phyloP scores from a whole-genome alignment of 208 protist species.

The Leishmania arabica region DNA sequence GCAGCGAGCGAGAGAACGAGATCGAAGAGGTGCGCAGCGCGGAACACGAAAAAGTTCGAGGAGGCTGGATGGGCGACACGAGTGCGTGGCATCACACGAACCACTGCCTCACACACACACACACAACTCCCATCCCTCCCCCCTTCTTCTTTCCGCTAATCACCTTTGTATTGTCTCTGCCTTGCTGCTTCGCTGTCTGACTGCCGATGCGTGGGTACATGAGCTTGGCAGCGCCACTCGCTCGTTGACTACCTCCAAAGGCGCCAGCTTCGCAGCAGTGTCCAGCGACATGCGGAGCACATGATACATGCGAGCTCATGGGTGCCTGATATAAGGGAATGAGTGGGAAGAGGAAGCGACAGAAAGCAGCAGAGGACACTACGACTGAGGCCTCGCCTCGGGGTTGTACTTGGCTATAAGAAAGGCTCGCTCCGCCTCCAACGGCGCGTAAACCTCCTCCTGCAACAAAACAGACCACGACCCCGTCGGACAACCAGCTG shows the following conservation, averaged over 20 bases:
- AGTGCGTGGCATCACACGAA: no score
- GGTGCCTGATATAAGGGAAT: not conserved
- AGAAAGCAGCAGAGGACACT: not conserved
- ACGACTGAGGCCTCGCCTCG: not conserved
- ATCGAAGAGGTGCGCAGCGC: not conserved
- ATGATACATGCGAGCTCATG: not conserved
- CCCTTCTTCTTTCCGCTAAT: not conserved
- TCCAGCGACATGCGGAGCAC: not conserved
- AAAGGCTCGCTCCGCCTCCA: conserved; percentile 50
- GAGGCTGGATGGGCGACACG: not conserved
- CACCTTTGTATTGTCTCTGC: not conserved
- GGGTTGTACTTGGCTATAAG: conserved; percentile 57
- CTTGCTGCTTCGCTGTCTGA: not conserved
- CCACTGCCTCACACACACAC: not conserved
- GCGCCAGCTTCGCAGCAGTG: not conserved
- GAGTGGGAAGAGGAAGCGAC: not conserved
- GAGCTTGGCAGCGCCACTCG: not conserved
- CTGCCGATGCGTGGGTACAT: not conserved
- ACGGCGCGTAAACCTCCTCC: conserved; percentile 63
- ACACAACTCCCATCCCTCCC: not conserved
- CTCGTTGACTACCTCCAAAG: not conserved
- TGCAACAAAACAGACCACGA: conserved; percentile 57
- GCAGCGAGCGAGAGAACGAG: not conserved
- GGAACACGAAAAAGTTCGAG: not conserved
- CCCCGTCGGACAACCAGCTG: conserved; percentile 47